Evolutionary conservation across 345 rosid species (phyloP).

Genomic region (Carallia pectinifolia): DNA sequence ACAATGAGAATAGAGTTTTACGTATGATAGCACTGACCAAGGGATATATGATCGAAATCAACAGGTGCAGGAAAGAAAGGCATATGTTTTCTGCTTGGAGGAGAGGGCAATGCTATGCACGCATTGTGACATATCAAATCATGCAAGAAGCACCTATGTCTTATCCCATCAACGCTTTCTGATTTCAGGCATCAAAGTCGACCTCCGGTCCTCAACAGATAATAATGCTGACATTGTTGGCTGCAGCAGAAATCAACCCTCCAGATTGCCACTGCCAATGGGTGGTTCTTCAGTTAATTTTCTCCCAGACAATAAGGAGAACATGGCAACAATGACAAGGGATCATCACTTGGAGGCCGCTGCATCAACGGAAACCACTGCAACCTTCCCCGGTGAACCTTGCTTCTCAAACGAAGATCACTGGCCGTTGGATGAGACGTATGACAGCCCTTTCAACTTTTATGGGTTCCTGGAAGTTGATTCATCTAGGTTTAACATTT

Average conservation of each 20-base stretch:
- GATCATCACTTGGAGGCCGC: not conserved
- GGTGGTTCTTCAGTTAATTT: not conserved
- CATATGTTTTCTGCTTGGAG: constrained; percentile 33
- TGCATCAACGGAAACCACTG: constrained; percentile 7
- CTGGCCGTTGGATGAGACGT: constrained; percentile 20
- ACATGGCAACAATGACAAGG: not conserved
- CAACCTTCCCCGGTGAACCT: not conserved
- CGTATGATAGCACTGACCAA: no score
- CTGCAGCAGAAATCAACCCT: not conserved
- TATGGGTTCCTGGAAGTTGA: constrained; percentile 7
- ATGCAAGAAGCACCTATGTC: not conserved
- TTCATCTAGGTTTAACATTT: not conserved
- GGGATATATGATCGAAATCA: no score
- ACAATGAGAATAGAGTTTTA: no score
- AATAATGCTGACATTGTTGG: not conserved
- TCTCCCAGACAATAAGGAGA: not conserved
- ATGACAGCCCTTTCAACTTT: not conserved
- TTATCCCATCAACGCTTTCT: constrained; percentile 28
- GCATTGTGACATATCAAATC: constrained; percentile 19
- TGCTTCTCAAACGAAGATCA: not conserved
- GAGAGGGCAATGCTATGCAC: constrained; percentile 29
- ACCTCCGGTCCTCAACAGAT: constrained; percentile 11
- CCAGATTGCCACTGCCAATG: not conserved
- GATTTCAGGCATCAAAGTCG: constrained; percentile 22
- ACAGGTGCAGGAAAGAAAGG: constrained; percentile 19